These are phyloP conservation scores for Leptographium procerum DNA, from an alignment of 2,329 filamentous ascomycete genomes.

Conservation along the genomic window DNA sequence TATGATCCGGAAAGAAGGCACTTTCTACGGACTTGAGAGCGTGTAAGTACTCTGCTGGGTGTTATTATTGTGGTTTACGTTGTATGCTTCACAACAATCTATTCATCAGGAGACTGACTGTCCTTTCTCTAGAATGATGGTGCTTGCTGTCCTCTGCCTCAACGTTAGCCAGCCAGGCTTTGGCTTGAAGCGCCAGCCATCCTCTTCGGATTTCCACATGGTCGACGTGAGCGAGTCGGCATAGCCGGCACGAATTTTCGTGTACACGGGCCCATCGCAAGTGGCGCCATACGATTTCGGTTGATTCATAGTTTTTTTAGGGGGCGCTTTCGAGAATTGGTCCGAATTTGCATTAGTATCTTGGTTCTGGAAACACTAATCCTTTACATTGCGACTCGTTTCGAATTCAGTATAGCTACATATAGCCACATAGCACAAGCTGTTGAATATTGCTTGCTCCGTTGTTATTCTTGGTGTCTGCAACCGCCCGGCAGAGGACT, in stretches of 20 bases:
- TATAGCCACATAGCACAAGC: not conserved
- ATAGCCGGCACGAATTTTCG: not conserved
- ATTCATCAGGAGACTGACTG: not conserved
- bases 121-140: conserved; percentile 5
- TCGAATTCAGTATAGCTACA: not conserved
- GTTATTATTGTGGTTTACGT: not conserved
- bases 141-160: conserved; percentile 11
- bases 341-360: too few relatives aligned
- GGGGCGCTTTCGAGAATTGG: too few relatives aligned
- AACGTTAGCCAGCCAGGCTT: conserved; percentile 11
- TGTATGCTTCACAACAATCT: not conserved
- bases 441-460: too few relatives aligned
- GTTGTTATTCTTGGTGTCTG: not conserved
- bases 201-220: not conserved
- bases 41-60: too few relatives aligned
- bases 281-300: too few relatives aligned
- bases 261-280: not conserved
- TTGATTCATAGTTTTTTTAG: too few relatives aligned
- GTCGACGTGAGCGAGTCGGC: not conserved
- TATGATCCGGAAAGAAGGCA: conserved; percentile 37
- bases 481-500: not conserved
- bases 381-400: not conserved
- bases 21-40: conserved; percentile 45
- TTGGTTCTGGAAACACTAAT: not conserved
- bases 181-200: conserved; percentile 4